A percentile compares a stretch with the other conserved stretches of the same genome.
These are phyloP conservation scores for Phytophthora syringae DNA, from an alignment of 352 stramenopile species.

Conservation along the genomic window DNA sequence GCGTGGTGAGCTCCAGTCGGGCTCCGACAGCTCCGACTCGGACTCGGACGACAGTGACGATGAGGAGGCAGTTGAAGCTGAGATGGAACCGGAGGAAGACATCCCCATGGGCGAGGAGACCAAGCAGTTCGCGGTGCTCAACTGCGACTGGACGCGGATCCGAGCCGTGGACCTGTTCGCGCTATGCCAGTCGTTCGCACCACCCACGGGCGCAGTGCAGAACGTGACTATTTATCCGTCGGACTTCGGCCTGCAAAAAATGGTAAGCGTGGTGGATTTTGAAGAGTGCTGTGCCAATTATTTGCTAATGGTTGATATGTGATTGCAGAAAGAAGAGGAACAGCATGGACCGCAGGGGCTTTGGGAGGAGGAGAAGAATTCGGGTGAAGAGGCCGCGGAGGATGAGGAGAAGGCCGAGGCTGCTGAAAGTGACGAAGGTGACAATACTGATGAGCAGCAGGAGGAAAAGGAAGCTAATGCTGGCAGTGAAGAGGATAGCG, in stretches of 20 bases:
- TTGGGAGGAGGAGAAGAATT: conserved; percentile 47
- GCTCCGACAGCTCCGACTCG: conserved; percentile 54
- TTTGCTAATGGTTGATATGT: conserved; percentile 4
- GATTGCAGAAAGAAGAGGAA: conserved; percentile 78
- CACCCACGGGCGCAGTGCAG: conserved; percentile 86
- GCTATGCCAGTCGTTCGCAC: conserved; percentile 95
- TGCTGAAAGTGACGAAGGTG: conserved; percentile 21
- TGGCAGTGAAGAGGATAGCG: conserved; percentile 28
- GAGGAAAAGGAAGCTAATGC: conserved; percentile 30
- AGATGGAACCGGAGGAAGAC: conserved; percentile 68
- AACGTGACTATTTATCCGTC: conserved; percentile 96
- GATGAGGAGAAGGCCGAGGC: conserved; percentile 31
- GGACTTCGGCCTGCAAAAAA: conserved; percentile 95
- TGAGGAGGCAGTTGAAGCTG: conserved; percentile 46
- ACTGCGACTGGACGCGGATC: conserved; percentile 97
- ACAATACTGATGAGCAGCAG: conserved; percentile 20
- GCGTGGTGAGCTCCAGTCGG: conserved; percentile 75
- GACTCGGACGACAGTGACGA: conserved; percentile 58
- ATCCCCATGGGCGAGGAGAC: conserved; percentile 88
- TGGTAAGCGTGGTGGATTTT: conserved; percentile 58
- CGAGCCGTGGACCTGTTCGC: conserved; percentile 96
- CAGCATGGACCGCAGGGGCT: conserved; percentile 72
- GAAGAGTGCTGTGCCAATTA: neutral
- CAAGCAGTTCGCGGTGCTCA: conserved; percentile 93
- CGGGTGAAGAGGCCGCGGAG: conserved; percentile 24